Base-by-base conservation (phyloP, 2,329 filamentous ascomycete species). In the Cladosporium velox region DNA sequence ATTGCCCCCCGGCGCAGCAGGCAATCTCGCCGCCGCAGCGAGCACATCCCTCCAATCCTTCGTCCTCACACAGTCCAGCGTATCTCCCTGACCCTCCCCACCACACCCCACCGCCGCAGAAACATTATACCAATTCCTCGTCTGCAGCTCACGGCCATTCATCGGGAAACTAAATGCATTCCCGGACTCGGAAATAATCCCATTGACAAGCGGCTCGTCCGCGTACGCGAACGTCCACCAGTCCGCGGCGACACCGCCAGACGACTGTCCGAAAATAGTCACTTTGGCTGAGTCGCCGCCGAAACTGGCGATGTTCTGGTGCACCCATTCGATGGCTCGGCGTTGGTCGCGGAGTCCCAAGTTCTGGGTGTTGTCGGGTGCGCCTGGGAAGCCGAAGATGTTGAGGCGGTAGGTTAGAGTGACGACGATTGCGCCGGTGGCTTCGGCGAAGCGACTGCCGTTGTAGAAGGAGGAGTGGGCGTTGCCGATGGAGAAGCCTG, bases 321-420 rank as follows among this genome's bases (percentile, higher is more conserved):
- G 77, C 0, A 84, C 73, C 85, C 85, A 87, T 72, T 86, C 81
- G 0, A 86, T 71, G 0, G 82, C 84, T 15, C 80, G 69, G 1
- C 85, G 79, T 70, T 87, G 85, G 70, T 88, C 85, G 5, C 81
- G 77, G 6, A 87, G 73, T 1, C 84, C 85, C 2, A 84, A 71
- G 66, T 87, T 87, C 55, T 79, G 74, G 0, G 65, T 69, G 54
- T 68, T 63, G 28, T 73, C 75, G 5, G 75, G 72, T 18, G 77
- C 77, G 12, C 75, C 74, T 0, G 78, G 75, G 66, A 80, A 81
- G 6, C 80, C 79, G 65, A 82, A 80, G 61, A 82, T 77, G 64
- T 78, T 78, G 38, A 79, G n/a, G 3, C 79, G 76, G 68, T 80
- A 80, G 70, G 82, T 82, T 67, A 81, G 74, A 0, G 78, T 78